These are phyloP conservation scores for Starmerella ratchasimensis DNA, from an alignment of 805 yeast genomes.

Conservation along the genomic window DNA sequence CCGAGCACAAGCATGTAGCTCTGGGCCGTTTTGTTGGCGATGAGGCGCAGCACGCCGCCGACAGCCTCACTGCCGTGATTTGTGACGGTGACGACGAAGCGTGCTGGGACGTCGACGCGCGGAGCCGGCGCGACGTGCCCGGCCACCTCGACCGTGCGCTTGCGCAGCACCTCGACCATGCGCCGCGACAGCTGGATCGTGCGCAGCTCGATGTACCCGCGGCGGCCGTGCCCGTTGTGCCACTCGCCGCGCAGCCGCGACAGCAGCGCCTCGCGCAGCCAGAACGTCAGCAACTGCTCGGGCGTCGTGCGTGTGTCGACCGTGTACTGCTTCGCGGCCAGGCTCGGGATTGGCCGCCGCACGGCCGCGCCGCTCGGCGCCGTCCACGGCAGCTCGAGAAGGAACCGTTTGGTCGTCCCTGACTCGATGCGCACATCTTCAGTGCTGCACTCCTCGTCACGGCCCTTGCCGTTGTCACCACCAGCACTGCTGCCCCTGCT, in stretches of 20 bases:
- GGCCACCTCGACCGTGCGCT: constrained; percentile 12
- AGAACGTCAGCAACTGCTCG: constrained; percentile 60
- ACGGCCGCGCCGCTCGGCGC: constrained; percentile 32
- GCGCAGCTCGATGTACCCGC: constrained; percentile 54
- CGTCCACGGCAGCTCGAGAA: constrained; percentile 57
- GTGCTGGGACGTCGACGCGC: constrained; percentile 39
- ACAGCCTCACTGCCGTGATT: constrained; percentile 35
- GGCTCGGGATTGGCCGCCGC: constrained; percentile 50
- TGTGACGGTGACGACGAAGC: constrained; percentile 35
- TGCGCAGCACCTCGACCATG: constrained; percentile 41
- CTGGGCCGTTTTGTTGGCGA: constrained; percentile 38
- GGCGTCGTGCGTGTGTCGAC: constrained; percentile 33
- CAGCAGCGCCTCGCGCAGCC: constrained; percentile 64
- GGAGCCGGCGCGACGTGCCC: constrained; percentile 2
- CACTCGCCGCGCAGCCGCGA: constrained; percentile 51
- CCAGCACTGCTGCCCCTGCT: no score
- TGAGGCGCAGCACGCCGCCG: constrained; percentile 46
- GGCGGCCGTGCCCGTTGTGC: constrained; percentile 33
- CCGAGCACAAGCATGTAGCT: constrained; percentile 61
- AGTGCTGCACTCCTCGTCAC: not conserved
- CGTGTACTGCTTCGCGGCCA: constrained; percentile 56
- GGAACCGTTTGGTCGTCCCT: constrained; percentile 40
- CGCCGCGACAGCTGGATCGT: constrained; percentile 46
- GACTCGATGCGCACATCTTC: constrained; percentile 23
- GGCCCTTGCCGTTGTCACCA: no score